Conservation (phyloP, 768 basidiomycete species). For the Lentinula edodes region DNA sequence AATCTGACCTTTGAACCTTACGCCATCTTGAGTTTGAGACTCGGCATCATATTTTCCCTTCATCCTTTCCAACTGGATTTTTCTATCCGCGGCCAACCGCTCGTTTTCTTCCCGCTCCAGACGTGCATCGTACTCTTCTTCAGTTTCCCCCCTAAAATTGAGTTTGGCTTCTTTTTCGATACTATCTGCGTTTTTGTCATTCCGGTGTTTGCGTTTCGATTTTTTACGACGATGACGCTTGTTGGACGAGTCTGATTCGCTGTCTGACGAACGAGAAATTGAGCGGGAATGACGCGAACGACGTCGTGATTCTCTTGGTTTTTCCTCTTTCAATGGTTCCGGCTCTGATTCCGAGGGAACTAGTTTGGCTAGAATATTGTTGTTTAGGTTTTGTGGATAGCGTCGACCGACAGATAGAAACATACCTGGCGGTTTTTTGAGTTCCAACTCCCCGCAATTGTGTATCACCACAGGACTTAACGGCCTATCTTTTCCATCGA, state of each 20-base stretch:
- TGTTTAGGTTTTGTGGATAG: slow-evolving; percentile 1
- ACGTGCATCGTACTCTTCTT: slow-evolving; percentile 68
- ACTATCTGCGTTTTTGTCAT: slow-evolving; percentile 16
- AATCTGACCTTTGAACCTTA: slow-evolving; percentile 59
- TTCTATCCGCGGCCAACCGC: slow-evolving; percentile 41
- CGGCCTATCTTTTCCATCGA: slow-evolving; percentile 75
- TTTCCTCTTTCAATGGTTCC: neutral
- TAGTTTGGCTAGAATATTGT: slow-evolving; percentile 8
- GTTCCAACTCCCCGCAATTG: slow-evolving; percentile 83
- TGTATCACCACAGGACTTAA: slow-evolving; percentile 57
- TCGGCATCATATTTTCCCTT: slow-evolving; percentile 31
- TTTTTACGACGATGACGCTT: slow-evolving; percentile 15
- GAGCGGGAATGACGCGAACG: slow-evolving; percentile 13
- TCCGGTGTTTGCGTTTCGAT: slow-evolving; percentile 20
- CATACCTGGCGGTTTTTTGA: slow-evolving; percentile 36
- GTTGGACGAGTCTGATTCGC: slow-evolving; percentile 8
- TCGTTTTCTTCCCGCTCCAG: slow-evolving; percentile 65
- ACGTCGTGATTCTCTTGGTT: slow-evolving; percentile 12
- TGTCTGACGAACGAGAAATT: slow-evolving; percentile 12
- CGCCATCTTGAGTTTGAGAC: slow-evolving; percentile 32
- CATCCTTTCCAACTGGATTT: slow-evolving; percentile 43
- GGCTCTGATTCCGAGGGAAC: neutral
- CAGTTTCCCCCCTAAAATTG: slow-evolving; percentile 42
- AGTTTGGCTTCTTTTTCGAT: slow-evolving; percentile 11
- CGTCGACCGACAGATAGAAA: neutral